Base-by-base conservation (phyloP, 768 basidiomycete species). In the Kockovaella imperatae region DNA sequence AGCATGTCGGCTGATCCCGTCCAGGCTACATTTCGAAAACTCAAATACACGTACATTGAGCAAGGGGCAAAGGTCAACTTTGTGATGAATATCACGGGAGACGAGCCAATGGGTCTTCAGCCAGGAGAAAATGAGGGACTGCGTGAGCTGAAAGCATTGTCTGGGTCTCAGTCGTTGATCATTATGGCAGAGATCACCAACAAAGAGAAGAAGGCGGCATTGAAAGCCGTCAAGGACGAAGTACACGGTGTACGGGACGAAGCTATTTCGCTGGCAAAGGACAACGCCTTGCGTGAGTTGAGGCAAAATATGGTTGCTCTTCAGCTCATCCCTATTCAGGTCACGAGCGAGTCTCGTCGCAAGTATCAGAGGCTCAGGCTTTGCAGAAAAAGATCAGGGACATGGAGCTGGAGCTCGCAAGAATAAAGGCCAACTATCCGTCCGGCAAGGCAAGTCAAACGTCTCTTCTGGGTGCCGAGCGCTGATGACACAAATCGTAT, bases 61-160 rank as follows among this genome's bases (percentile, higher is more conserved):
- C 86, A 88, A 68, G 86, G 88, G 56, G 86, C 89, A 3, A 93
- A 91, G 64, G 81, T 87, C 59, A 82, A 84, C 70, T 91, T 90
- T 62, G 77, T 89, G 58, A 83, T 84, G 67, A 82, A 81, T 0
- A 88, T 91, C 58, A 83, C 88, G 41, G 86, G 82, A 8, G 81
- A 86, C 58, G 86, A 90, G 49, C 84, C 86, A 0, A 83, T 84
- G 2, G 79, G 82, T 50, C 80, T 89, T 32, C 83, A 83, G 4
- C 80, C 80, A 6, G 83, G 83, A n/a, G 82, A 83, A 52, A 90
- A 89, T 59, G 80, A 83, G 51, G 77, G 76, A 18, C 76, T 64
- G 34, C 68, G 71, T 70, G 20, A 36, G 66, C 53, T 29, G 8
- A 14, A 25, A 35, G 14, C 30, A 24, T 8, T 18, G 13, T 35